Base-by-base conservation (phyloP, 1,139 yeast genomes). In the Debaryomyces nepalensis region DNA sequence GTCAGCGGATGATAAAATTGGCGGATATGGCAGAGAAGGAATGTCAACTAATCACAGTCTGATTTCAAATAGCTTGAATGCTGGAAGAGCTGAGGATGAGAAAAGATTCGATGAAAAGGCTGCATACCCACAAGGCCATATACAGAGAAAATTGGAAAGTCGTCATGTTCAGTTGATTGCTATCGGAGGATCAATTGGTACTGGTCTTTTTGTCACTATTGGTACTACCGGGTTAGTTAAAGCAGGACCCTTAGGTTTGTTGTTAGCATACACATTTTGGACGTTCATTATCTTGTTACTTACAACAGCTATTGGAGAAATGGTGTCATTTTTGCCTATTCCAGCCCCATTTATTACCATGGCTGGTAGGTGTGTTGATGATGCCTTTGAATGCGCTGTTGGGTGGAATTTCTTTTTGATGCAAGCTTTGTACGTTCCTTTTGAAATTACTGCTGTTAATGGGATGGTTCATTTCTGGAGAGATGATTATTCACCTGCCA, bases 401-500 rank as follows among this genome's bases (percentile, higher is more conserved):
- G 87, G 90, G 10, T 83, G 88, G 79, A 87, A 87, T 62, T 87
- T 85, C 57, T 87, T 87, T 81, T 69, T 87, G 47, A 72, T 87
- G 63, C 85, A 86, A 59, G 81, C 89, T 49, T 80, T 87, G 21
- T 78, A 84, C 51, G 84, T 87, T 45, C 95, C 96, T 0, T 87
- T 82, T 58, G 96, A 87, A 63, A 81, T 87, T 45, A 85, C 87
- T 2, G 87, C 90, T 12, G 91, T 84, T 27, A 87, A 87, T 54
- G 79, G 87, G 27, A 80, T 87, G 58, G 73, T 87, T 40, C 91
- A 87, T 57, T 87, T 75, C 59, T 87, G 96, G 95, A 69, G 87
- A 45, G 81, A 79, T 52, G 91, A 82, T 54, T 87, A 81, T 67
- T 84, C 76, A 39, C 82, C 82, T 29, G 91, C 79, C 33, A 84